Conservation (phyloP, 1,284 basidiomycete species). For the Testicularia cyperi region DNA sequence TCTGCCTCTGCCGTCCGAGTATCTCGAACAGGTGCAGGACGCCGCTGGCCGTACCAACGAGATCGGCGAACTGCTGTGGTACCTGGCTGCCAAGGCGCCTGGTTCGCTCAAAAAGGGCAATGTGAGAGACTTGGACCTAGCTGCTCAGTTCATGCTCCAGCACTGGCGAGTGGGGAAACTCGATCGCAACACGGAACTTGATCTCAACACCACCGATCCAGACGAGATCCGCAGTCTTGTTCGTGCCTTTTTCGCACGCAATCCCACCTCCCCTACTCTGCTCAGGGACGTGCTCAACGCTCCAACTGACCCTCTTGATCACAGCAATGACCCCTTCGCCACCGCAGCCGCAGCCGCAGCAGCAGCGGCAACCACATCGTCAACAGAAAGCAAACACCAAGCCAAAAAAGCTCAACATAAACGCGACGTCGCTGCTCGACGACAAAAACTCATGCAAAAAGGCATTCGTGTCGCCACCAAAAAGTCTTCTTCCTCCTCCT, state of each 20-base stretch:
- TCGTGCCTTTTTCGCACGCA: slow-evolving; percentile 1
- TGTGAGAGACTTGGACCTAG: slow-evolving; percentile 38
- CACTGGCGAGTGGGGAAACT: slow-evolving; percentile 51
- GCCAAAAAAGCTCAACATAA: slow-evolving; percentile 17
- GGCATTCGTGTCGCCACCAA: slow-evolving; percentile 8
- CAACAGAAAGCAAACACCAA: slow-evolving; percentile 21
- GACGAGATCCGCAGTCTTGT: background rate
- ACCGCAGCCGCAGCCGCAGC: background rate
- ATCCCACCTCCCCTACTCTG: no score
- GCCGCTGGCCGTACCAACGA: slow-evolving; percentile 36
- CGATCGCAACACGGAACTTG: slow-evolving; percentile 42
- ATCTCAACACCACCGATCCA: slow-evolving; percentile 28
- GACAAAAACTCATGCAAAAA: slow-evolving; percentile 21
- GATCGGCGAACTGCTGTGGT: slow-evolving; percentile 28
- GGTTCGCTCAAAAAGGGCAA: slow-evolving; percentile 48
- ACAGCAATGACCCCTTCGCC: background rate
- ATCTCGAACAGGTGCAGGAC: slow-evolving; percentile 3
- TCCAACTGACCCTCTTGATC: no score
- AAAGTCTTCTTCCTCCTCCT: no score
- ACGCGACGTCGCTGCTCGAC: slow-evolving; percentile 5
- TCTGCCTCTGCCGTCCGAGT: slow-evolving; percentile 13
- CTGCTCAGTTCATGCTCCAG: slow-evolving; percentile 51
- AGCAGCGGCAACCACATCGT: background rate
- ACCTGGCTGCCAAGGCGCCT: slow-evolving; percentile 47
- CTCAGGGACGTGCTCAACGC: no score